Conservation (phyloP, 2,329 filamentous ascomycete genomes). For the Zymoseptoria tritici region DNA sequence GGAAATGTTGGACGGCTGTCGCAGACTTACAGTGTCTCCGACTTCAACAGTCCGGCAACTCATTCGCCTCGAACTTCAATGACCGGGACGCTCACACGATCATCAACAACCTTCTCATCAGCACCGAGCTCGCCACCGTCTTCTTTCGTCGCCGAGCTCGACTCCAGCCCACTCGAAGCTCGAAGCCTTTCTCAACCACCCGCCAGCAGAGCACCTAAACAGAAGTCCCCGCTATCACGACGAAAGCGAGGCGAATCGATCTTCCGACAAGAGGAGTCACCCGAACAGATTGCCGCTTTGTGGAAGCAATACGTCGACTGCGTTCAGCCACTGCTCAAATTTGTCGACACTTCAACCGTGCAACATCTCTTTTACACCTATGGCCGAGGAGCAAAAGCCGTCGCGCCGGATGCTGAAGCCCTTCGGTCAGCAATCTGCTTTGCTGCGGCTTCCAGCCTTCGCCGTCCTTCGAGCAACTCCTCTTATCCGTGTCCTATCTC, state of each 20-base stretch:
- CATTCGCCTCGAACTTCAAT: not conserved
- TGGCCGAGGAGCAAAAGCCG: not conserved
- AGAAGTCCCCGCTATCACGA: not conserved
- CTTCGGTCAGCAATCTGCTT: conserved; percentile 16
- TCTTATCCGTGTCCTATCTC: conserved; percentile 2
- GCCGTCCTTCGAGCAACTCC: conserved; percentile 1
- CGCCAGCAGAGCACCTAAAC: not conserved
- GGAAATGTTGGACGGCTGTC: not conserved
- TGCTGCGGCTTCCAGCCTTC: conserved; percentile 13
- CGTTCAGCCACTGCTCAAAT: conserved; percentile 16
- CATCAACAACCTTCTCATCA: not conserved
- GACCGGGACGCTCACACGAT: not conserved
- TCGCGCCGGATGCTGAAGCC: conserved; percentile 7
- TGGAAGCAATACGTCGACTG: conserved; percentile 14
- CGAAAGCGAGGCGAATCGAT: not conserved
- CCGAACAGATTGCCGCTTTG: conserved; percentile 8
- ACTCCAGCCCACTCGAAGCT: not conserved
- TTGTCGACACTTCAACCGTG: conserved; percentile 11
- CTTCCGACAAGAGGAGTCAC: not conserved
- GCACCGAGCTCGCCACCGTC: not conserved
- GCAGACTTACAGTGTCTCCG: not conserved
- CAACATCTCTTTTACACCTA: conserved; percentile 10
- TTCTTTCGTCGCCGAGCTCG: not conserved
- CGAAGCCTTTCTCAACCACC: not conserved
- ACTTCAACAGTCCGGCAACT: not conserved